These are phyloP conservation scores for Suhomyces kunorum DNA, from an alignment of 1,139 yeast species.

Conservation along the genomic window DNA sequence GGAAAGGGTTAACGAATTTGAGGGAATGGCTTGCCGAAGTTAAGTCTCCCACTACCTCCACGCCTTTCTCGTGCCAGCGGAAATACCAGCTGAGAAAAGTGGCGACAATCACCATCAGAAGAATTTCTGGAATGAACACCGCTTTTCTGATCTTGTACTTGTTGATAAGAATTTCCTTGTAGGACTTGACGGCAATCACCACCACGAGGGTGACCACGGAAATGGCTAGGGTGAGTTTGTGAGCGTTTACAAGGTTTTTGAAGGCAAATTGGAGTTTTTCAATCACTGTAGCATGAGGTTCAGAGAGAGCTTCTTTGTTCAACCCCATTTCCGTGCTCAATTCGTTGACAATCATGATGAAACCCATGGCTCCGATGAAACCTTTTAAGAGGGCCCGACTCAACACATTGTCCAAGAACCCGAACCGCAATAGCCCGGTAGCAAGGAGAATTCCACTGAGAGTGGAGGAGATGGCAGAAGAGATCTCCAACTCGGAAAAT, in stretches of 20 bases:
- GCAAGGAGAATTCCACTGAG: conserved; percentile 31
- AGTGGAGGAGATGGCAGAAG: conserved; percentile 28
- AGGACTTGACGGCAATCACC: conserved; percentile 24
- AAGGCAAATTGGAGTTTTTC: conserved; percentile 26
- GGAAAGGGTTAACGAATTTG: conserved; percentile 28
- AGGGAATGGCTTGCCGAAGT: conserved; percentile 12
- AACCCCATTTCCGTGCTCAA: conserved; percentile 34
- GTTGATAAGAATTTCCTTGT: conserved; percentile 22
- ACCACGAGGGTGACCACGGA: conserved; percentile 25
- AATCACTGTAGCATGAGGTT: conserved; percentile 28
- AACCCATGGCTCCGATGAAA: conserved; percentile 39
- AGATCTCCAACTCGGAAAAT: conserved; percentile 25
- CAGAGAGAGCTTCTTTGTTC: conserved; percentile 18
- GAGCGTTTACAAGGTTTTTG: conserved; percentile 20
- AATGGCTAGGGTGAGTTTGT: conserved; percentile 24
- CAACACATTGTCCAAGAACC: conserved; percentile 35
- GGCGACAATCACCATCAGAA: conserved; percentile 34
- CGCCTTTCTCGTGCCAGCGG: conserved; percentile 30
- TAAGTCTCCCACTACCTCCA: conserved; percentile 34
- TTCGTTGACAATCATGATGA: conserved; percentile 37
- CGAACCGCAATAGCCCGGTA: conserved; percentile 32
- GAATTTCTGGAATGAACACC: conserved; percentile 35
- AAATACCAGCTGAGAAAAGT: conserved; percentile 26
- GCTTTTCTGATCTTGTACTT: conserved; percentile 21
- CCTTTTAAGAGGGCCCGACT: conserved; percentile 37